phyloP scores from a whole-genome alignment of 306 rosid species.

The Cucumis cinereus region DNA sequence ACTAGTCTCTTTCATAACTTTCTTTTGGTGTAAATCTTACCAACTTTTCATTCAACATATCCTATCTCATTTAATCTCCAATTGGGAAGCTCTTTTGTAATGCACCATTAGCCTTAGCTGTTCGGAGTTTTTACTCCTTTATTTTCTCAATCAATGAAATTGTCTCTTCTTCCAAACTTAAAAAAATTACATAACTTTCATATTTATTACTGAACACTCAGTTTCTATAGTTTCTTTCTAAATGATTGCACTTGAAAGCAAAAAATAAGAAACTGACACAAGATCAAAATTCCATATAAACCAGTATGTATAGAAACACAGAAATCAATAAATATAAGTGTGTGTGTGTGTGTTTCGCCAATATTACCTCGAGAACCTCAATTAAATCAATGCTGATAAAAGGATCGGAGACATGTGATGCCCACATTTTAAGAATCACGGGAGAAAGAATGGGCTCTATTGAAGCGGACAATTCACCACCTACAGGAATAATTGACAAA shows the following conservation, averaged over 20 bases:
- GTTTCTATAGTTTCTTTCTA: background rate
- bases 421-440: slow-evolving; percentile 75
- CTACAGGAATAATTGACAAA: slow-evolving; percentile 23
- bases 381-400: slow-evolving; percentile 82
- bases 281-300: background rate
- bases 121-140: too few species aligned
- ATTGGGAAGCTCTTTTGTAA: too few species aligned
- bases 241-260: background rate
- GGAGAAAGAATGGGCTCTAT: slow-evolving; percentile 74
- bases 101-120: too few species aligned
- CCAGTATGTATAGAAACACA: too few species aligned
- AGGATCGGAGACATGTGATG: slow-evolving; percentile 78
- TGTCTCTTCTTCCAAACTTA: too few species aligned
- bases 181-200: background rate
- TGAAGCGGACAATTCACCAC: slow-evolving; percentile 41
- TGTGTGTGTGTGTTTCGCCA: background rate
- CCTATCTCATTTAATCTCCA: too few species aligned
- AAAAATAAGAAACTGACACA: background rate
- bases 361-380: slow-evolving; percentile 84
- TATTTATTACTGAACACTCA: background rate
- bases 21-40: too few species aligned
- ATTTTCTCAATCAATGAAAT: too few species aligned
- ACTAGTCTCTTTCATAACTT: background rate
- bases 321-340: too few species aligned
- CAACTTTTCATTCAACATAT: too few species aligned